These are phyloP conservation scores for Athelia psychrophila DNA, from an alignment of 1,284 basidiomycete species.

Conservation along the genomic window DNA sequence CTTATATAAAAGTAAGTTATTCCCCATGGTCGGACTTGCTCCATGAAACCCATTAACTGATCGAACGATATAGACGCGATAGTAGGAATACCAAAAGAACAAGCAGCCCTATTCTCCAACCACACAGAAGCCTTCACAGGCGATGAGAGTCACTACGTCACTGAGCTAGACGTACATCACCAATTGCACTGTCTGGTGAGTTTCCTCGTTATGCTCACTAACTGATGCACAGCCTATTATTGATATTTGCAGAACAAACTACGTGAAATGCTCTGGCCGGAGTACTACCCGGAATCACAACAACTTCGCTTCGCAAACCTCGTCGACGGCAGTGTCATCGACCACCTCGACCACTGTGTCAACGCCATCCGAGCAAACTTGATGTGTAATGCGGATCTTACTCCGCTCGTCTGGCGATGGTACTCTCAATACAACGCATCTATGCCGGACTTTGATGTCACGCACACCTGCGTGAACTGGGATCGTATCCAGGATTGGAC, in stretches of 20 bases:
- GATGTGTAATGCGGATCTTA: slow-evolving; percentile 16
- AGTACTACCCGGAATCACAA: slow-evolving; percentile 5
- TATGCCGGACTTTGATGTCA: slow-evolving; percentile 17
- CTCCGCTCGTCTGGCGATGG: slow-evolving; percentile 23
- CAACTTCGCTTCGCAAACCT: neutral
- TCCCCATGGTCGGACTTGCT: neutral
- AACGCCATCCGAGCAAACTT: slow-evolving; percentile 11
- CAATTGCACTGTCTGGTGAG: neutral
- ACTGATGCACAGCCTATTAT: slow-evolving; percentile 3
- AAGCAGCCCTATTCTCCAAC: slow-evolving; percentile 17
- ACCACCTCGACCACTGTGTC: slow-evolving; percentile 13
- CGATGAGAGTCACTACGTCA: slow-evolving; percentile 19
- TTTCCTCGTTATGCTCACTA: neutral
- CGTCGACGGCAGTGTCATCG: slow-evolving; percentile 11
- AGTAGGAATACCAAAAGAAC: slow-evolving; percentile 16
- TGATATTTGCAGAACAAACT: slow-evolving; percentile 8
- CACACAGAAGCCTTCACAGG: slow-evolving; percentile 20
- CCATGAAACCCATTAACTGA: no score
- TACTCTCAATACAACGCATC: slow-evolving; percentile 16
- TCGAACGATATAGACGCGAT: slow-evolving; percentile 13
- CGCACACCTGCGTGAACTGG: slow-evolving; percentile 21
- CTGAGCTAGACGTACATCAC: neutral
- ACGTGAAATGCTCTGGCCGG: slow-evolving; percentile 13
- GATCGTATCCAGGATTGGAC: slow-evolving; percentile 16
- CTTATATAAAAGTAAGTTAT: slow-evolving; percentile 17